Conservation (phyloP, 164 flowering plant genomes). For the Tinospora cordifolia region DNA sequence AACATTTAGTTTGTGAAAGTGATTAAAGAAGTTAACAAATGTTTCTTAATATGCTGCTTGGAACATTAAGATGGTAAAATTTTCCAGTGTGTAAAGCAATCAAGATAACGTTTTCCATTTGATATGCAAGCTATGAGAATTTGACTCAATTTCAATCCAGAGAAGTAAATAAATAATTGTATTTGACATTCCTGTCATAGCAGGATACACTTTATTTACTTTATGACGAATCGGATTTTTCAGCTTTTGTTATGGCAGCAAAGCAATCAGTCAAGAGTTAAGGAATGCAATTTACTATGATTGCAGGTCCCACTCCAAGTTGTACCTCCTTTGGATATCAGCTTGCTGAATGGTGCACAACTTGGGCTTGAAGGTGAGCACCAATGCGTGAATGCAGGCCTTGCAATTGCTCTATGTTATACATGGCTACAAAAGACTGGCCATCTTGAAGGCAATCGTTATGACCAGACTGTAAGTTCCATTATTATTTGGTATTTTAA, state of each 20-base stretch:
- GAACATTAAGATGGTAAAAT: no score
- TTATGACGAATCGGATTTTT: not conserved
- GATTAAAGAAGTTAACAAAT: no score
- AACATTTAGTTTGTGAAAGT: not conserved
- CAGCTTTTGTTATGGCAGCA: not conserved
- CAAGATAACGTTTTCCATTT: no score
- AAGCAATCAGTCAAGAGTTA: not conserved
- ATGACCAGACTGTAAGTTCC: conserved; percentile 53
- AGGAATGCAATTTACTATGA: conserved; percentile 1
- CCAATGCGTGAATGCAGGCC: conserved; percentile 82
- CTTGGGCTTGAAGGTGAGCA: conserved; percentile 94
- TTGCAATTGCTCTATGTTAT: conserved; percentile 68
- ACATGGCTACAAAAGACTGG: conserved; percentile 81
- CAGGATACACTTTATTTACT: not conserved
- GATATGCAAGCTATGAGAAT: no score
- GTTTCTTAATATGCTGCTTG: no score
- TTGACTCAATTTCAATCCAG: not conserved
- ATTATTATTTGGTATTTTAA: not conserved
- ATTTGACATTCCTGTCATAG: not conserved
- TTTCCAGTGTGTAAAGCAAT: no score
- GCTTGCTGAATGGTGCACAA: conserved; percentile 52
- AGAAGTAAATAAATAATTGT: not conserved
- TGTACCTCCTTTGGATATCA: conserved; percentile 55
- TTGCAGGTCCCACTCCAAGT: conserved; percentile 71
- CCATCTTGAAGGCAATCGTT: conserved; percentile 37